Conservation (phyloP, 2,329 filamentous ascomycete species). For the Ascochyta fabae region DNA sequence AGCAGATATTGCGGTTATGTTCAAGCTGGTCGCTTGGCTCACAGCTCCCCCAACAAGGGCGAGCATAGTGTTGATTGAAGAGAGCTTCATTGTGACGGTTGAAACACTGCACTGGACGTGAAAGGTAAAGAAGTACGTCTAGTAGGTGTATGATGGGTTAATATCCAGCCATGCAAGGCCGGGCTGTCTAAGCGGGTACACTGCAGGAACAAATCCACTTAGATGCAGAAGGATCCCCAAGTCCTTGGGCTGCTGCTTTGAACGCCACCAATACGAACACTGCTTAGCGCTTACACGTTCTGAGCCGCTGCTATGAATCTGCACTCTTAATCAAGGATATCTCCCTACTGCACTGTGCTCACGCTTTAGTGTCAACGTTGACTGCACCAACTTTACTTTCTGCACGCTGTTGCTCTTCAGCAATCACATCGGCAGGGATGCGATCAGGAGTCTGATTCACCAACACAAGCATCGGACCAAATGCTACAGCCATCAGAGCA, state of each 20-base stretch:
- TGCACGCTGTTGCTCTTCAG: conserved; percentile 29
- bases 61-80: not conserved
- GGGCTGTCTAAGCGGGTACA: not conserved
- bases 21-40: not conserved
- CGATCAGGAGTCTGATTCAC: conserved; percentile 43
- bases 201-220: not conserved
- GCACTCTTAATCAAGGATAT: too few relatives aligned
- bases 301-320: too few relatives aligned
- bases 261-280: not conserved
- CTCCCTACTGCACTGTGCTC: not conserved
- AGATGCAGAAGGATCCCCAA: not conserved
- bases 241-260: not conserved
- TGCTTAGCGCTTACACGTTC: not conserved
- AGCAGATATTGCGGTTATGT: not conserved
- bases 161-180: not conserved
- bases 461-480: conserved; percentile 41
- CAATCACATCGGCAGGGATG: conserved; percentile 41
- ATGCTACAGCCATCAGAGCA: conserved; percentile 39
- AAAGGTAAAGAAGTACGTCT: not conserved
- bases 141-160: not conserved
- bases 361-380: conserved; percentile 23
- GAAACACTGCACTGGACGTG: not conserved
- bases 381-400: conserved; percentile 25
- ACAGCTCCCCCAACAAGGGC: not conserved
- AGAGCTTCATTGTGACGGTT: not conserved